Base-by-base conservation (phyloP, 1,284 basidiomycete species). In the Fomitopsis pinicola region DNA sequence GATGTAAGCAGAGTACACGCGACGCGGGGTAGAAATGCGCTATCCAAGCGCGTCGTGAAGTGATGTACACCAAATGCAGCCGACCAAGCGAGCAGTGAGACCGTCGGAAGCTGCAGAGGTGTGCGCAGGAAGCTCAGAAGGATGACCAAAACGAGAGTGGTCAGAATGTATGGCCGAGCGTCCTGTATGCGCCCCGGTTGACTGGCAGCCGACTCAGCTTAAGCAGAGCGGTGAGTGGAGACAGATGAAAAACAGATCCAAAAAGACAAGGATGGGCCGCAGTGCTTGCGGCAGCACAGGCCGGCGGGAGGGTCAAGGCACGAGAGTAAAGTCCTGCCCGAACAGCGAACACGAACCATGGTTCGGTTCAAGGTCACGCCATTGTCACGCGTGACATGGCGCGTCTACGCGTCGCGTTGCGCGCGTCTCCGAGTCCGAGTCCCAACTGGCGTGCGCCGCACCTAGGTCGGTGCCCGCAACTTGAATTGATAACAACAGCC, bases 341-440 rank as follows among this genome's bases (percentile, higher is more conserved):
- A 42, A 9, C 40, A 42, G 38, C n/a, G 48, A 40, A 57, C 35
- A 62, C 56, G 59, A 59, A 59, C 52, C n/a, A 22, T 30, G n/a
- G 44, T 48, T 48, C 28, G 33, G 56, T 45, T 57, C 42, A 22
- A 26, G 1, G 55, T 57, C 55, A 57, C 55, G 55, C 42, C 1
- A 2, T 0, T 48, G 42, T 36, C 52, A 54, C 33, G 36, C 26
- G 56, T 57, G 56, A 57, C 56, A 57, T 22, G 36, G 52, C 52
- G n/a, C n/a, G 52, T 50, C 22, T n/a, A 7, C 45, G 22, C 22
- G 40, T 44, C 62, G 52, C 59, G 52, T 50, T 46, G 17, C 28
- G 38, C 55, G 15, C 30, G 30, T 33, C 30, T 33, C 30, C 5
- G 30, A 33, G 3, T 4, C 30, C 3, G 30, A 3, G 8, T 33